These are phyloP conservation scores for Waitea zeae DNA, from an alignment of 1,284 basidiomycete species.

Conservation along the genomic window DNA sequence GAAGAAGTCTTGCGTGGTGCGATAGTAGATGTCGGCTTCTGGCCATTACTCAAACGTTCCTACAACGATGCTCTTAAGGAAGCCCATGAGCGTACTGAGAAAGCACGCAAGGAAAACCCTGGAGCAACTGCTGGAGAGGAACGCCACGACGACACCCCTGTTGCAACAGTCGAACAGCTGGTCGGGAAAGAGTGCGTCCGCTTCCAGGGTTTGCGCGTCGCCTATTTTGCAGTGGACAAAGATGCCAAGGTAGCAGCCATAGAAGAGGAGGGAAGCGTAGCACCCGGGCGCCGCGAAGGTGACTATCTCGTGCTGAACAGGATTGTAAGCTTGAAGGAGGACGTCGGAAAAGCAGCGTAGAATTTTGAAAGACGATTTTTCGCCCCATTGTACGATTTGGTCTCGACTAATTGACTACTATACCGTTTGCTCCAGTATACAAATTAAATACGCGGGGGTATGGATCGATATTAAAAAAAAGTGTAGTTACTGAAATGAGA, in stretches of 20 bases:
- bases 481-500: too few relatives aligned
- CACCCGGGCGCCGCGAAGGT: slow-evolving; percentile 33
- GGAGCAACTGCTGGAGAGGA: slow-evolving; percentile 15
- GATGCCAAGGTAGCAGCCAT: slow-evolving; percentile 56
- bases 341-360: slow-evolving; percentile 66
- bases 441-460: too few relatives aligned
- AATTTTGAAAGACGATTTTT: too few relatives aligned
- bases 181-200: slow-evolving; percentile 87
- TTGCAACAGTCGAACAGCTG: slow-evolving; percentile 64
- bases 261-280: slow-evolving; percentile 29
- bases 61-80: slow-evolving; percentile 53
- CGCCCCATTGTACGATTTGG: too few relatives aligned
- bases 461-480: too few relatives aligned
- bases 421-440: too few relatives aligned
- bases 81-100: slow-evolving; percentile 47
- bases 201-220: slow-evolving; percentile 94
- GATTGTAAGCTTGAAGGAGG: slow-evolving; percentile 93
- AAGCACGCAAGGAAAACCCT: slow-evolving; percentile 33
- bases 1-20: slow-evolving; percentile 69
- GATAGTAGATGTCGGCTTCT: slow-evolving; percentile 84
- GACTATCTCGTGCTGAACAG: slow-evolving; percentile 82
- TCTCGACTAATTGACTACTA: too few relatives aligned
- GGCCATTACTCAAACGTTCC: slow-evolving; percentile 59
- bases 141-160: slow-evolving; percentile 40
- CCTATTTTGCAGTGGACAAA: slow-evolving; percentile 89